Evolutionary conservation across 2,329 filamentous ascomycete species (phyloP).

Genomic region (Arthrobotrys conoides): DNA sequence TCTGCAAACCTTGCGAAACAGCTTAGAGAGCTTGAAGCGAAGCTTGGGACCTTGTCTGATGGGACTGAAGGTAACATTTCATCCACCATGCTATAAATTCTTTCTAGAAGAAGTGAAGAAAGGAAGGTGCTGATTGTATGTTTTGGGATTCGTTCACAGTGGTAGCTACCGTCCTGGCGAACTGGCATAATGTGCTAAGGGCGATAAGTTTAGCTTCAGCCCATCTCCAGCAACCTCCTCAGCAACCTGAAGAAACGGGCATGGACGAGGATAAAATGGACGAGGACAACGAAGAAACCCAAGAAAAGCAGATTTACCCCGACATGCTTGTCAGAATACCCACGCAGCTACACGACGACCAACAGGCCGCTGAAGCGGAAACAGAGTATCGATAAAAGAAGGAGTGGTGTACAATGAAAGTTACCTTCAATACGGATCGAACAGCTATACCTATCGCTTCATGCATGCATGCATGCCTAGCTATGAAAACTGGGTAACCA

Average conservation of each 20-base stretch:
- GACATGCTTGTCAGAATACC: slow-evolving; percentile 88
- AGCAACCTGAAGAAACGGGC: slow-evolving; percentile 68
- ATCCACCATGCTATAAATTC: not conserved
- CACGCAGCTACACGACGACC: slow-evolving; percentile 55
- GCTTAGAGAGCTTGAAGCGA: slow-evolving; percentile 85
- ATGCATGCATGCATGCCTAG: not conserved
- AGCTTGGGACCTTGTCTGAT: slow-evolving; percentile 81
- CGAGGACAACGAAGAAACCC: slow-evolving; percentile 67
- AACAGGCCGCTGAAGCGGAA: slow-evolving; percentile 37
- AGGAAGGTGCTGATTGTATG: not conserved
- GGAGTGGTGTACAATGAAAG: not conserved
- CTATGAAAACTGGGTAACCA: not conserved
- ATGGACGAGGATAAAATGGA: slow-evolving; percentile 66
- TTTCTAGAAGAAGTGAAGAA: slow-evolving; percentile 22
- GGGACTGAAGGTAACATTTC: slow-evolving; percentile 79
- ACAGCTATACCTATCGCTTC: not conserved
- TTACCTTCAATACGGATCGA: not conserved
- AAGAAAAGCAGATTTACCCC: slow-evolving; percentile 69
- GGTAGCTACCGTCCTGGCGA: slow-evolving; percentile 85
- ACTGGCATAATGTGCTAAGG: slow-evolving; percentile 88
- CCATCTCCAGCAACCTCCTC: slow-evolving; percentile 72
- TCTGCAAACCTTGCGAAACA: slow-evolving; percentile 83
- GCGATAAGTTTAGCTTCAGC: slow-evolving; percentile 92
- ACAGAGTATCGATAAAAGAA: not conserved
- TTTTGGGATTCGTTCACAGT: slow-evolving; percentile 69